Conservation (phyloP, 805 yeast genomes). For the Pichia heedii region DNA sequence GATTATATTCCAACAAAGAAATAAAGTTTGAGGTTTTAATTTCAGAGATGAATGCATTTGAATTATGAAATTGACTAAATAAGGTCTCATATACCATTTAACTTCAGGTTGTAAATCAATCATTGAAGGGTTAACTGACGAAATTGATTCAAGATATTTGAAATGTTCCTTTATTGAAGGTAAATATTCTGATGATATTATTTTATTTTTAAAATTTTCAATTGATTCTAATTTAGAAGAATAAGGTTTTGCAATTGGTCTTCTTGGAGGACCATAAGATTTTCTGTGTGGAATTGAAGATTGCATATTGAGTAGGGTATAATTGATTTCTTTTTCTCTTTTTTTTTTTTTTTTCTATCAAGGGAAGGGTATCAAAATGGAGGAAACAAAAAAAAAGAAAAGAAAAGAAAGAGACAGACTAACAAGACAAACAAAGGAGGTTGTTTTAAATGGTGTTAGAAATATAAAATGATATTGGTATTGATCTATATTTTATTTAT, state of each 20-base stretch:
- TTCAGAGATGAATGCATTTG: slow-evolving; percentile 53
- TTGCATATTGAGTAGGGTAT: not conserved
- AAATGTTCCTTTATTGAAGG: slow-evolving; percentile 31
- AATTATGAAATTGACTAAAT: slow-evolving; percentile 69
- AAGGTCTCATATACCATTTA: slow-evolving; percentile 60
- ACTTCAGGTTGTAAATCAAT: slow-evolving; percentile 86
- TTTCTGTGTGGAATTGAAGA: slow-evolving; percentile 1
- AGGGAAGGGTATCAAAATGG: no score
- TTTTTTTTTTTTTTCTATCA: no score
- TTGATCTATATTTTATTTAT: no score
- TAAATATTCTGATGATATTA: slow-evolving; percentile 35
- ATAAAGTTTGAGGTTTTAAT: slow-evolving; percentile 60
- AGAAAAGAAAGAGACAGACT: no score
- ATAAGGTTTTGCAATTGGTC: slow-evolving; percentile 26
- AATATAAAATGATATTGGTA: no score
- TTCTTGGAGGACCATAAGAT: slow-evolving; percentile 29
- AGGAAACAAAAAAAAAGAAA: no score
- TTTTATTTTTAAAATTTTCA: slow-evolving; percentile 38
- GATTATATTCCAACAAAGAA: slow-evolving; percentile 61
- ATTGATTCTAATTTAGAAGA: slow-evolving; percentile 36
- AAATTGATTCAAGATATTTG: slow-evolving; percentile 32
- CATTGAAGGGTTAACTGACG: slow-evolving; percentile 38
- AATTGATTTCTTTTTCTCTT: not conserved
- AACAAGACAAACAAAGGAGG: no score
- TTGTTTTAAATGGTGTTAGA: no score